Base-by-base conservation (phyloP, 169 alveolate genomes). In the Plasmodium ovale region DNA sequence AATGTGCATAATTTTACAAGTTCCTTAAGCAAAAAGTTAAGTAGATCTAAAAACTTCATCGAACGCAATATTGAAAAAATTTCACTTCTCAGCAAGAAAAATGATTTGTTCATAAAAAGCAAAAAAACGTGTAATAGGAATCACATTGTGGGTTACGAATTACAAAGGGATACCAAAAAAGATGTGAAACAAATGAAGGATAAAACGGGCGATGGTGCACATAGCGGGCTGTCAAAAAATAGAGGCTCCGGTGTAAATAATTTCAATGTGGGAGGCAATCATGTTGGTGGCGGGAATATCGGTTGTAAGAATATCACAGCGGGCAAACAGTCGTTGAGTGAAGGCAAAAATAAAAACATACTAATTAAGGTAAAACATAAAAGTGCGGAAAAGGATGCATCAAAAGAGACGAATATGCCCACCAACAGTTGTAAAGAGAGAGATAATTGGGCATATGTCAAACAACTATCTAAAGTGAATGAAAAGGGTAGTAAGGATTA, bases 41-140 rank as follows among this genome's bases (percentile, higher is more conserved):
- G 54, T 53, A 56, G 35, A 39, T 42, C 72, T 25, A 85, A 85
- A 56, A 85, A 85, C 56, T 85, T 85, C 56, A 85, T 85, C 21
- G 87, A 67, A 49, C 29, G 74, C 19, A 85, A 85, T 21, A 85
- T 85, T 37, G 91, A 85, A 69, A 85, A 69, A n/a, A 85, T 85
- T 33, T 35, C 85, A n/a, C 21, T 49, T 47, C 69, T 85, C 21
- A 85, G 74, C 60, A 85, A 68, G 49, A 85, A 85, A 71, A 85
- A 85, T 54, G 69, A 85, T 51, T 39, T 23, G 87, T 56, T 56
- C 27, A 37, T 56, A 60, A 68, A 69, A 72, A 49, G 62, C 16
- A 53, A 68, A 56, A 67, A 67, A 64, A 56, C 85, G 35, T 54
- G 73, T 37, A 69, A 85, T 51, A 85, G 72, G 31, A 85, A 58